Evolutionary conservation across 306 rosid species (phyloP), one percentile per base, ranked within the genome.

Genomic region (Notholithocarpus densiflorus): DNA sequence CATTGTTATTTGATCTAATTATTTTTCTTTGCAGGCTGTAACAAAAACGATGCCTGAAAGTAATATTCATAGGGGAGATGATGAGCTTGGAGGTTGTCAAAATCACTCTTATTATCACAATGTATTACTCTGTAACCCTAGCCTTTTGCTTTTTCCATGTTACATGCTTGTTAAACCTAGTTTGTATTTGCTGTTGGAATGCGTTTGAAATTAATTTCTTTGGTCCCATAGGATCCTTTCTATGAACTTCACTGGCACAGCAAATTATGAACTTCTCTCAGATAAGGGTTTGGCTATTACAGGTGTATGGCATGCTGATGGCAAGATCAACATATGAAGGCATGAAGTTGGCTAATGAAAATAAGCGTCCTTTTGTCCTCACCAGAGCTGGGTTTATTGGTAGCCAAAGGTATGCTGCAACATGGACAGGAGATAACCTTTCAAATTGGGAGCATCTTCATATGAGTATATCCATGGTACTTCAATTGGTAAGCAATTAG

Each of bases 391-490:
- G 97, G 85, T 90, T 92, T 86, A 60, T 80, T 89, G 98, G 98
- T 62, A 92, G 94, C 88, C 98, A 94, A 87, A 89, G 93, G 88
- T 88, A 89, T 83, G 98, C 98, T 77, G 97, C 98, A 79, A 94
- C 97, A 18, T 92, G 97, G 97, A 94, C 97, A 0, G 98, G 97
- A 20, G 98, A 94, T 82, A 94, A 94, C 87, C 89, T 90, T 86
- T 92, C 98, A 48, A 92, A 77, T 78, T 94, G 97, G 98, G 98
- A 92, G 83, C 97, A 94, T 84, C 91, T 94, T 56, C 97, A 92
- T 86, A 94, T 94, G 98, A 94, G 98, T 85, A 85, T 94, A 90
- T 87, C 97, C 53, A 94, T 94, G 98, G 91, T 87, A 71, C 92
- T 94, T 89, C 97, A 94, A 84, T 81, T 94, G 97, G 97, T 94